Conservation (phyloP, 192 early-diverging fungal genomes). For the Endogone sp. region DNA sequence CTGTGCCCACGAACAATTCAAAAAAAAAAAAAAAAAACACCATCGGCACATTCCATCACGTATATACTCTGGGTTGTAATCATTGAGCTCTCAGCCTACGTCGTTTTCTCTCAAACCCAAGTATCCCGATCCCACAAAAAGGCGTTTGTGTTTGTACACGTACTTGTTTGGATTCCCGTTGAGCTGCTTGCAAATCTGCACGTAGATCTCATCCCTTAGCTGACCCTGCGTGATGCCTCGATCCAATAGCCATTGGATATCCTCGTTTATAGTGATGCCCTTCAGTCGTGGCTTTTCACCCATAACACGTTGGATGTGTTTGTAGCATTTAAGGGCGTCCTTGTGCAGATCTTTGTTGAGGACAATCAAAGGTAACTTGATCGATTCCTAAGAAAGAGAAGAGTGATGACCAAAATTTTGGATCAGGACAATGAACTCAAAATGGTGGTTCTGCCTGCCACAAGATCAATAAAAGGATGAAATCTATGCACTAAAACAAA, state of each 20-base stretch:
- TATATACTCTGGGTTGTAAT: too few species aligned
- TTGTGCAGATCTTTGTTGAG: constrained; percentile 78
- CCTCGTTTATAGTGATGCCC: constrained; percentile 37
- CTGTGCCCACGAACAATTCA: too few species aligned
- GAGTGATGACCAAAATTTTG: background rate
- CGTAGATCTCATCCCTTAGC: constrained; percentile 92
- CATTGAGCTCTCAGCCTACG: too few species aligned
- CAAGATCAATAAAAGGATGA: background rate
- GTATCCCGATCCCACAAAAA: too few species aligned
- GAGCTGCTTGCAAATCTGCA: constrained; percentile 90
- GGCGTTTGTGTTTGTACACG: too few species aligned
- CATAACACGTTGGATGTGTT: constrained; percentile 82
- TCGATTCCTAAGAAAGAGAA: constrained; percentile 45
- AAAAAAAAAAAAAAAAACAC: too few species aligned
- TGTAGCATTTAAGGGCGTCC: constrained; percentile 85
- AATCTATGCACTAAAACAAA: background rate
- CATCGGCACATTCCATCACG: background rate
- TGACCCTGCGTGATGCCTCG: constrained; percentile 68
- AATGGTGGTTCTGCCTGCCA: background rate
- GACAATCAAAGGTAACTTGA: constrained; percentile 77
- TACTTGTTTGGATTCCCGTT: constrained; percentile 69
- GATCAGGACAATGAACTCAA: background rate
- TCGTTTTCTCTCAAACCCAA: too few species aligned
- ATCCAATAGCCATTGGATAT: constrained; percentile 76
- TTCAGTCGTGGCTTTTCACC: constrained; percentile 49